Base-by-base conservation (phyloP, 768 basidiomycete genomes). In the Dentipellis sp. region DNA sequence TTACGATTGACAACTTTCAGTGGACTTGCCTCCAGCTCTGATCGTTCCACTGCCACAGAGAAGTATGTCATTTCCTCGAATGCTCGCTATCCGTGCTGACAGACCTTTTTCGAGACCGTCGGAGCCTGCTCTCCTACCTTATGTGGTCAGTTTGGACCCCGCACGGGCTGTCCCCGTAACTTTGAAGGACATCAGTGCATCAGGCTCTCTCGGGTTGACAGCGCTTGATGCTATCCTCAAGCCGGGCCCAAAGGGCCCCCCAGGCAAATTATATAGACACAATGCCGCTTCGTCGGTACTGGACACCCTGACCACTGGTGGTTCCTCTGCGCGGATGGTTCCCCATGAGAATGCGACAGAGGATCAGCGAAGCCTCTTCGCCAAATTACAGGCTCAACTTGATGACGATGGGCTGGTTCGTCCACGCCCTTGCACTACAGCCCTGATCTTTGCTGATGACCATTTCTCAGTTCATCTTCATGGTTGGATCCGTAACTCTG, bases 201-300 rank as follows among this genome's bases (percentile, higher is more conserved):
- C 54, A 23, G 14, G 59, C 47, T 23, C 23, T 40, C 21, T 35
- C 45, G 36, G 37, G 40, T 10, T 10, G 29, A n/a, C 17, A 22
- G 54, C 19, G 1, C 34, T 62, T 10, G 54, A 54, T 42, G 58
- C 38, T 29, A 54, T 62, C 10, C n/a, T 53, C 7, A 14, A 14
- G 8, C 55, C 59, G 7, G 61, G 56, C 17, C 29, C 50, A 19
- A 39, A 48, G 23, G 61, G 59, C 7, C 61, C 62, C 10, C 61
- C 63, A n/a, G 63, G 63, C 39, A 63, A 63, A 53, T 19, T 63
- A 34, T 63, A 63, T 50, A 63, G 55, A 39, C 50, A 54, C 14
- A 54, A 52, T n/a, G 58, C 58, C 10, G 61, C 61, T 9, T 40
- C 35, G 4, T 22, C 48, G 12, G 53, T 63, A 46, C 50, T 63